phyloP scores from a whole-genome alignment of 2,329 filamentous ascomycete genomes.

The Colletotrichum incanum region DNA sequence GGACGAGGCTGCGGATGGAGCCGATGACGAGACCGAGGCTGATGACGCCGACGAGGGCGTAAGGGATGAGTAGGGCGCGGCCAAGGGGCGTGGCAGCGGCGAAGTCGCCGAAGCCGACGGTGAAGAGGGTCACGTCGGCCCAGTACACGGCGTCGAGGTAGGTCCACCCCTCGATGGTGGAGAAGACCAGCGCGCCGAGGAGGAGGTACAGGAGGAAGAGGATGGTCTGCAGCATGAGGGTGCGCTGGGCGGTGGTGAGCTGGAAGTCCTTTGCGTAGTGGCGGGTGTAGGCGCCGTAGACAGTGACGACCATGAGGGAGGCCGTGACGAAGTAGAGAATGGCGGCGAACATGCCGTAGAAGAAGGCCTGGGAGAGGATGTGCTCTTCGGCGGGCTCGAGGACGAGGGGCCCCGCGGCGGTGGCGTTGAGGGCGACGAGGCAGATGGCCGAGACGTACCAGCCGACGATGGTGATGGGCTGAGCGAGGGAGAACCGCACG shows the following conservation, averaged over 20 bases:
- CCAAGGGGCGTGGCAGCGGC: constrained; percentile 67
- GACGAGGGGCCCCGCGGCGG: constrained; percentile 73
- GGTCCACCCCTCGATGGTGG: constrained; percentile 79
- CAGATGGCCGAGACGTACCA: constrained; percentile 80
- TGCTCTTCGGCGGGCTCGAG: constrained; percentile 64
- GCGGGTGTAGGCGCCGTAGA: constrained; percentile 78
- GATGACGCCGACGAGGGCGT: constrained; percentile 86
- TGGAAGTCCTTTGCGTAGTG: constrained; percentile 86
- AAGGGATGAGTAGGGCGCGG: constrained; percentile 84
- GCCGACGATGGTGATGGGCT: constrained; percentile 86
- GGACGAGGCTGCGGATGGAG: constrained; percentile 78
- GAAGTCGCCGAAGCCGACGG: constrained; percentile 75
- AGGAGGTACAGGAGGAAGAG: constrained; percentile 86
- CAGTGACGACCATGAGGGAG: constrained; percentile 83
- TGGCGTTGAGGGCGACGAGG: constrained; percentile 76
- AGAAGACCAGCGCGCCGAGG: constrained; percentile 83
- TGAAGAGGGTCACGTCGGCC: constrained; percentile 80
- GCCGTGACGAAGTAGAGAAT: constrained; percentile 85
- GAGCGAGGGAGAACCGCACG: constrained; percentile 84
- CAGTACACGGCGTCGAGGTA: constrained; percentile 87
- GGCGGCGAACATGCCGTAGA: constrained; percentile 87
- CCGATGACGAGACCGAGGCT: constrained; percentile 88
- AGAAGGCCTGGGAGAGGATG: constrained; percentile 85
- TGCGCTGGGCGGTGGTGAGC: constrained; percentile 85
- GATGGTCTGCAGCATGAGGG: constrained; percentile 92